Base-by-base conservation (phyloP, 805 yeast species). In the Kodamaea sagamina region DNA sequence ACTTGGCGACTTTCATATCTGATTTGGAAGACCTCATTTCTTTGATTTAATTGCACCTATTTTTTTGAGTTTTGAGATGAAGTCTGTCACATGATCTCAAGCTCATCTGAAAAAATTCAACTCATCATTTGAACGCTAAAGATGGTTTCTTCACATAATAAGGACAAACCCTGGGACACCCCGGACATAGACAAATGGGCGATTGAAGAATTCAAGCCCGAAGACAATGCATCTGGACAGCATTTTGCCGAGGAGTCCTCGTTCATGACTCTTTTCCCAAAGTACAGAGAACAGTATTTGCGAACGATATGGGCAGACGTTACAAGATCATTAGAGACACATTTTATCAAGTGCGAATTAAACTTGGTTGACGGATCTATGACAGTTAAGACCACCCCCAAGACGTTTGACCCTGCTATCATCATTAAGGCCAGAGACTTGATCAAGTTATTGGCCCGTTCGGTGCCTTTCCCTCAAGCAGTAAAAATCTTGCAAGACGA, bases 131-230 rank as follows among this genome's bases (percentile, higher is more conserved):
- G 16, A 17, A 15, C 15, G 10, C n/a, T 12, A 25, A 57, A 49
- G 34, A 92, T 92, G 99, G 89, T 85, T 17, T 88, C 97, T 1
- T 88, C 95, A 36, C 90, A 92, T 65, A 88, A 93, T 65, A 84
- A 82, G 59, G 98, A 93, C 56, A 92, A 92, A 66, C 98, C 98
- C 41, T 90, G 98, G 98, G 98, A 90, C 61, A 90, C 96, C 8
- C 88, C 86, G 15, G 97, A 89, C 54, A 82, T 90, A 45, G 96
- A 90, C 62, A 90, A 92, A 63, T 92, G 99, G 99, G 73, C 77
- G 54, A 72, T 81, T 26, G 96, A 88, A 26, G 95, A 89, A 44
- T 93, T 93, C 72, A 84, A 77, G 52, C 88, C 89, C 1, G 96
- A 89, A 54, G 96, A 93, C 60, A 88, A 89, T 59, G 82, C 80